Conservation (phyloP, 2,329 filamentous ascomycete species). For the Hypocrella siamensis region DNA sequence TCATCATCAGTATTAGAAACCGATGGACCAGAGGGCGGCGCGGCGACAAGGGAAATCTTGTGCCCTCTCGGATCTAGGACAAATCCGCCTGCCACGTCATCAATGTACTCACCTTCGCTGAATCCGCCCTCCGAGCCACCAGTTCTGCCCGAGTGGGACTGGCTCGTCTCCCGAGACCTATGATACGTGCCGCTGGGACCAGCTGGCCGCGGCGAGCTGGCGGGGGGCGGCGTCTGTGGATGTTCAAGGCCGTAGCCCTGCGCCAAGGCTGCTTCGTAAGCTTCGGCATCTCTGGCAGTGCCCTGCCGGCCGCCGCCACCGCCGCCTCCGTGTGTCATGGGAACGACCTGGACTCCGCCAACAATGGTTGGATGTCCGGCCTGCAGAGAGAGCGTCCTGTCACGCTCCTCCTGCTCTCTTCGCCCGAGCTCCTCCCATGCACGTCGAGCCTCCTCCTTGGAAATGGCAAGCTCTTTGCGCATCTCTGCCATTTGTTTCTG, state of each 20-base stretch:
- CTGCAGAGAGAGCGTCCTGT: slow-evolving; percentile 70
- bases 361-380: slow-evolving; percentile 79
- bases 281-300: slow-evolving; percentile 22
- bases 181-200: slow-evolving; percentile 11
- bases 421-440: slow-evolving; percentile 96
- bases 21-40: slow-evolving; percentile 24
- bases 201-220: slow-evolving; percentile 16
- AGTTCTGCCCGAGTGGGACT: slow-evolving; percentile 7
- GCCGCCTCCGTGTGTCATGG: slow-evolving; percentile 61
- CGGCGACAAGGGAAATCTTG: slow-evolving; percentile 35
- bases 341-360: slow-evolving; percentile 87
- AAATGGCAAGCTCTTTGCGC: slow-evolving; percentile 84
- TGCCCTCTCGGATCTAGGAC: slow-evolving; percentile 45
- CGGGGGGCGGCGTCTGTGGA: slow-evolving; percentile 25
- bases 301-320: slow-evolving; percentile 32
- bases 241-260: slow-evolving; percentile 19
- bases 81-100: slow-evolving; percentile 45
- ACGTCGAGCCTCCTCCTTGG: slow-evolving; percentile 85
- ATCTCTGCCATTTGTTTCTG: slow-evolving; percentile 77
- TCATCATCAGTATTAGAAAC: slow-evolving; percentile 40
- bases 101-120: slow-evolving; percentile 57
- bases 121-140: slow-evolving; percentile 43
- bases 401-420: slow-evolving; percentile 82
- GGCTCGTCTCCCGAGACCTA: slow-evolving; percentile 8
- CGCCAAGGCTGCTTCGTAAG: slow-evolving; percentile 15